Percentiles rank a stretch among this genome's conserved stretches.
Evolutionary conservation across 2,329 filamentous ascomycete genomes (phyloP).

Genomic region (Alternaria sp.): DNA sequence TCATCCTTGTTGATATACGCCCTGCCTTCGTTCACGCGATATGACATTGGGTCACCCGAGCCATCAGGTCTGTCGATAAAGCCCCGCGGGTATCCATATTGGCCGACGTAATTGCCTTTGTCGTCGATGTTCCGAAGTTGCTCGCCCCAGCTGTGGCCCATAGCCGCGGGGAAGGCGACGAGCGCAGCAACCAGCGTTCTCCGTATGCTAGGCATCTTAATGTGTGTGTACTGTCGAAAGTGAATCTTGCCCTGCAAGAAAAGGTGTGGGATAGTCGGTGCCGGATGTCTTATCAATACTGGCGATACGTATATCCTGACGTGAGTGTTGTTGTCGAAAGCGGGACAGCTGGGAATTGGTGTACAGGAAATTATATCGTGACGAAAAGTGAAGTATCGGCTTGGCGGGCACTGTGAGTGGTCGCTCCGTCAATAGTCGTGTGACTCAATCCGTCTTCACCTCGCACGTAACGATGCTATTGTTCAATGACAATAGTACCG

Average conservation of each 20-base stretch:
- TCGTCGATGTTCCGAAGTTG: slow-evolving; percentile 72
- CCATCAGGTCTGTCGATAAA: too few species aligned
- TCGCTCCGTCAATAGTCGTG: slow-evolving; percentile 15
- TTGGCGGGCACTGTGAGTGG: slow-evolving; percentile 22
- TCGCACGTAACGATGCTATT: slow-evolving; percentile 35
- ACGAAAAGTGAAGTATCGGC: slow-evolving; percentile 11
- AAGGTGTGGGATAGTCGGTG: background rate
- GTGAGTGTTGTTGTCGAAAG: background rate
- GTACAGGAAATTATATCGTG: background rate
- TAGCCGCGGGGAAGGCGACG: slow-evolving; percentile 24
- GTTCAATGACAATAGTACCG: slow-evolving; percentile 29
- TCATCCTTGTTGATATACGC: too few species aligned
- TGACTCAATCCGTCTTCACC: slow-evolving; percentile 34
- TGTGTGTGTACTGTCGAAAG: background rate
- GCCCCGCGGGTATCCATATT: slow-evolving; percentile 72
- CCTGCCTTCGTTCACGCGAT: too few species aligned
- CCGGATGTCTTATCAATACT: background rate
- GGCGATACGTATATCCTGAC: background rate
- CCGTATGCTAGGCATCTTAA: slow-evolving; percentile 28
- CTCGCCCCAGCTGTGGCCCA: slow-evolving; percentile 81
- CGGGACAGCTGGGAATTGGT: background rate
- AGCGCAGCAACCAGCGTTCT: slow-evolving; percentile 23
- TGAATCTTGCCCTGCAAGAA: slow-evolving; percentile 11
- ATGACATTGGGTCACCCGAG: too few species aligned
- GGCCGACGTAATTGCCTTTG: slow-evolving; percentile 75